Evolutionary conservation across 2,329 filamentous ascomycete genomes (phyloP), one percentile per base, ranked within the genome.

Genomic region (Xylaria multiplex): DNA sequence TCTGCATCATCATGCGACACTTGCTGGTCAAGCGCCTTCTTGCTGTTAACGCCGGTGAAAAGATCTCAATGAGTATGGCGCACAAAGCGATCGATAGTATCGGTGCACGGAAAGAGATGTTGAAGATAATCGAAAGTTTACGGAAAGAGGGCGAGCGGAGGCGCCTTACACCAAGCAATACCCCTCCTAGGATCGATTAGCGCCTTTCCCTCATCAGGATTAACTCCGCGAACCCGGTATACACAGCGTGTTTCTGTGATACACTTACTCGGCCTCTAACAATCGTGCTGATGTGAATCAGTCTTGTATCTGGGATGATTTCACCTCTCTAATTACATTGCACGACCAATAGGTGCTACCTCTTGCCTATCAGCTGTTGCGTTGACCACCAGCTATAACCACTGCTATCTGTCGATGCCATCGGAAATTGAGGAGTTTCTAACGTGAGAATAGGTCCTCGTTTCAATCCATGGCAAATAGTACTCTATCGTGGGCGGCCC

Each of bases 1-100:
- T 99, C 2, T 98, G 96, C 78, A 87, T 98, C 70, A 86, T 95
- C 68, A 99, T 99, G 94, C 89, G 93, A 55, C 92, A 97, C 80
- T 81, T 99, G n/a, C 85, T 99, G 19, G 84, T 97, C 57, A 94
- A 93, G 79, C 85, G 92, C 64, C 83, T 99, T 27, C 82, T 99
- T 64, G 88, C 86, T 71, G 93, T 92, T 8, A 91, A 93, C 75
- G 90, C 91, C 2, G 87, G 88, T 68, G 89, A 95, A 78, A 97
- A 97, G 81, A 91, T 98, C 13, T 94, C 90, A 68, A 98, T 99
- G 96, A 96, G 92, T 75, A 91, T 98, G 86, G 89, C 87, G 5
- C 92, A 92, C 27, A 93, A 93, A 77, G 86, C 91, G 74, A 90
- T 98, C 57, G 92, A 97, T 80, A 93, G 93, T 3, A 81, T 82